Percentiles rank a stretch among this genome's conserved stretches.
Evolutionary conservation across 2,329 filamentous ascomycete genomes (phyloP).

Genomic region (Raffaelea ambrosiae): DNA sequence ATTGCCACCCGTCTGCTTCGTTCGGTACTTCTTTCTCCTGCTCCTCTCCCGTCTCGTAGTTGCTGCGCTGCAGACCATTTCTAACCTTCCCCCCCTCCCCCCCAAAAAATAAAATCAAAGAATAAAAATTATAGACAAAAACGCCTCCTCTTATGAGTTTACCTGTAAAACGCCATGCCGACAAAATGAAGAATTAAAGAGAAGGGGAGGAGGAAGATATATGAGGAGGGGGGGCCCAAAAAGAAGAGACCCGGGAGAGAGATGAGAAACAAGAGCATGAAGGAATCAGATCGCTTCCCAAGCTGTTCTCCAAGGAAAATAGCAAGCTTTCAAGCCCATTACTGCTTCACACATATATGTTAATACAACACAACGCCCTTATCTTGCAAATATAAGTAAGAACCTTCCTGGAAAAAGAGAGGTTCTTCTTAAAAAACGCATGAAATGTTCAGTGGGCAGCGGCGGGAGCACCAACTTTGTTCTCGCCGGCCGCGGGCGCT

Average conservation of each 20-base stretch:
- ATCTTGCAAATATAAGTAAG: not conserved
- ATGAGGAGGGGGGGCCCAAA: not conserved
- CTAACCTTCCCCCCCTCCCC: too few species aligned
- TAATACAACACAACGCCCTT: too few species aligned
- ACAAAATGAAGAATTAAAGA: not conserved
- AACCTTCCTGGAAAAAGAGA: too few species aligned
- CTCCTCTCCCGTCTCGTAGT: too few species aligned
- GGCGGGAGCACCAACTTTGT: conserved; percentile 11
- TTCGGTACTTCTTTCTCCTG: too few species aligned
- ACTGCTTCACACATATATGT: too few species aligned
- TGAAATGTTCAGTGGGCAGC: conserved; percentile 5
- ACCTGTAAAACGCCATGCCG: not conserved
- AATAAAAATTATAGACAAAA: not conserved
- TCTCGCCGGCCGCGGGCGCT: conserved; percentile 10
- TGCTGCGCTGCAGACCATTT: too few species aligned
- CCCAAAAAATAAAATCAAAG: not conserved
- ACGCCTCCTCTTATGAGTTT: not conserved
- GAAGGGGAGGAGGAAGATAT: not conserved
- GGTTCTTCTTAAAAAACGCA: not conserved
- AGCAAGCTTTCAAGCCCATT: too few species aligned
- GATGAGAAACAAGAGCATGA: not conserved
- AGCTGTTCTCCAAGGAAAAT: too few species aligned
- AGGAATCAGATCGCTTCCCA: too few species aligned
- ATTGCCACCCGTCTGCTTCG: too few species aligned
- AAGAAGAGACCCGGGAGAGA: not conserved